These are phyloP conservation scores for Pseudoturritis turrita DNA, from an alignment of 345 rosid genomes.

Conservation along the genomic window DNA sequence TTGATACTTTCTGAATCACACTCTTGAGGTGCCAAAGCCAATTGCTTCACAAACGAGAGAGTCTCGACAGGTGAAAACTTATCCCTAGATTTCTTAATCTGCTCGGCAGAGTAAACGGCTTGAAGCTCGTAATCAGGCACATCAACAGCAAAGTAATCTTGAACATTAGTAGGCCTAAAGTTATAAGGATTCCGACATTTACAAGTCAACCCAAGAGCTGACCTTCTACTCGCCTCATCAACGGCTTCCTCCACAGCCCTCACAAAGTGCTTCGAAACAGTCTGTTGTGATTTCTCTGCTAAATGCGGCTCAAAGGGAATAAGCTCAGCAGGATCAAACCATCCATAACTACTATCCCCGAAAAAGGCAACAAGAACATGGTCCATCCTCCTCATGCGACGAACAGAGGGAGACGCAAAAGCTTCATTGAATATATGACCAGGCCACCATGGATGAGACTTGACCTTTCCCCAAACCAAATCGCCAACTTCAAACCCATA, in stretches of 20 bases:
- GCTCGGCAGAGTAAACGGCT: conserved; percentile 61
- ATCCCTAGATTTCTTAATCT: conserved; percentile 72
- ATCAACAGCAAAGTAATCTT: conserved; percentile 80
- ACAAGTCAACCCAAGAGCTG: conserved; percentile 79
- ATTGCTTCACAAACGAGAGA: conserved; percentile 55
- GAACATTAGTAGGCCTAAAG: conserved; percentile 58
- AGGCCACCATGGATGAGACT: conserved; percentile 99
- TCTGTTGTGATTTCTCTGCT: conserved; percentile 69
- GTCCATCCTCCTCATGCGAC: conserved; percentile 76
- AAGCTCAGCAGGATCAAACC: conserved; percentile 99
- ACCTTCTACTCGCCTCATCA: conserved; percentile 79
- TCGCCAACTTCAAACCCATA: conserved; percentile 90
- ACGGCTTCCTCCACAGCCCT: conserved; percentile 95
- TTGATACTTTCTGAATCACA: conserved; percentile 42
- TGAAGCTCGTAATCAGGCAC: conserved; percentile 81
- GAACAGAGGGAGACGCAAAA: conserved; percentile 75
- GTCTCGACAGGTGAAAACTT: conserved; percentile 52
- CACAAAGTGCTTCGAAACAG: conserved; percentile 56
- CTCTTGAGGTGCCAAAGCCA: conserved; percentile 56
- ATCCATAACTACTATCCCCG: conserved; percentile 98
- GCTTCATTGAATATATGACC: conserved; percentile 95
- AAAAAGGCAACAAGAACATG: conserved; percentile 92
- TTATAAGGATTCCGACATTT: conserved; percentile 75
- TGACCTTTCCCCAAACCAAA: conserved; percentile 99
- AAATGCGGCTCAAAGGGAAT: conserved; percentile 66